Conservation (phyloP, 2,329 filamentous ascomycete genomes). For the Fusarium torulosum region DNA sequence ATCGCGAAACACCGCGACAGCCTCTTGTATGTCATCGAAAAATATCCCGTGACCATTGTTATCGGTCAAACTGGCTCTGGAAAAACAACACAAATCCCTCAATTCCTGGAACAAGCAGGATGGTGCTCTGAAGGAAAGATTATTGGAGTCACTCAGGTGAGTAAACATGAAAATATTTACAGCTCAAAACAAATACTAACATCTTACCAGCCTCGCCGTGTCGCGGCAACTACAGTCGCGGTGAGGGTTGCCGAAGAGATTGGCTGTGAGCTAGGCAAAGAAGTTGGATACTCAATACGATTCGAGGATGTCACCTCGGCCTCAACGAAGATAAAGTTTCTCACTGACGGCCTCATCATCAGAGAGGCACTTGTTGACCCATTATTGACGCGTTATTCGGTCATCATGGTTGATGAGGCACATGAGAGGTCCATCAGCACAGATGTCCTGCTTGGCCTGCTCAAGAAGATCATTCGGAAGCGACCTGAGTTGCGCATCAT, state of each 20-base stretch:
- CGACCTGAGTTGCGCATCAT: conserved; percentile 87
- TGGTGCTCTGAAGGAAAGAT: conserved; percentile 88
- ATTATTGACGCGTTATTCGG: conserved; percentile 87
- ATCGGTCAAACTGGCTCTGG: conserved; percentile 95
- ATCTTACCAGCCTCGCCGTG: conserved; percentile 78
- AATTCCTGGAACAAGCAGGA: conserved; percentile 87
- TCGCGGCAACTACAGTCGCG: conserved; percentile 92
- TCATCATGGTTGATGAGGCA: conserved; percentile 98
- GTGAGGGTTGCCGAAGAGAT: conserved; percentile 90
- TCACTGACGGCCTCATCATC: conserved; percentile 92
- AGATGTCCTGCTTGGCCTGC: conserved; percentile 86
- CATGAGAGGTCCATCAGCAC: conserved; percentile 95
- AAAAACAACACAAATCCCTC: conserved; percentile 95
- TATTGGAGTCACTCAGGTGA: conserved; percentile 90
- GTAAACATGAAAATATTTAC: conserved; percentile 42
- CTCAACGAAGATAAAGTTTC: conserved; percentile 89
- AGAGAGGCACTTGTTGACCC: conserved; percentile 95
- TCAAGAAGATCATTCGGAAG: conserved; percentile 89
- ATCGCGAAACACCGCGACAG: conserved; percentile 85
- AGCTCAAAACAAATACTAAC: conserved; percentile 28
- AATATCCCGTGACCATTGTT: conserved; percentile 84
- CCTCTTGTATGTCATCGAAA: conserved; percentile 89
- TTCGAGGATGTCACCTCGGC: conserved; percentile 93
- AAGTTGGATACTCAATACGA: conserved; percentile 91
- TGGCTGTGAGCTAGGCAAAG: conserved; percentile 86